phyloP scores from a whole-genome alignment of 2,329 filamentous ascomycete species.

The Chalaropsis thielavioides region DNA sequence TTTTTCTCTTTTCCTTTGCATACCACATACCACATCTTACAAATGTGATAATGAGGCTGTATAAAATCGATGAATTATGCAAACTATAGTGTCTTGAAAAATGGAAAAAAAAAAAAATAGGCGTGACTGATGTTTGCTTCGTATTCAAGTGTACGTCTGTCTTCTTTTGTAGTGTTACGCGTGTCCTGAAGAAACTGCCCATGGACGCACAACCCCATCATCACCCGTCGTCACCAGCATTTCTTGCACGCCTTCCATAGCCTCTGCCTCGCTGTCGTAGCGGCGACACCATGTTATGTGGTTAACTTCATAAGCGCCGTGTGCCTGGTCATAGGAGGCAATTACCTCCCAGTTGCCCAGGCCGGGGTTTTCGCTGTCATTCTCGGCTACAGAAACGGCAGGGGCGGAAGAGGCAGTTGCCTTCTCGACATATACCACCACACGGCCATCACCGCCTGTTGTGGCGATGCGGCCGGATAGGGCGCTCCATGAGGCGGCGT shows the following conservation, averaged over 20 bases:
- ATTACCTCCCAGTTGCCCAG: conserved; percentile 56
- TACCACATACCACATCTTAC: background rate
- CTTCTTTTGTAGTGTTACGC: background rate
- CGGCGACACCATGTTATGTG: conserved; percentile 77
- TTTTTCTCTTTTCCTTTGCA: conserved; percentile 11
- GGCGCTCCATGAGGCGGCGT: conserved; percentile 72
- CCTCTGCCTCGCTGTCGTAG: conserved; percentile 48
- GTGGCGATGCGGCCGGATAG: conserved; percentile 68
- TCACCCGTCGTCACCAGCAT: conserved; percentile 85
- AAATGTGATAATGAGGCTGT: conserved; percentile 1
- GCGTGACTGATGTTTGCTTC: no score
- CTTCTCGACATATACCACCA: conserved; percentile 63
- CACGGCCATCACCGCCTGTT: conserved; percentile 70
- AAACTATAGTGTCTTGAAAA: background rate
- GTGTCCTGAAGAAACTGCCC: conserved; percentile 39
- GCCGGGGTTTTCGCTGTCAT: conserved; percentile 1
- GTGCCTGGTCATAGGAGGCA: conserved; percentile 54
- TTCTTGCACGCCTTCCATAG: conserved; percentile 48
- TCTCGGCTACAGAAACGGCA: background rate
- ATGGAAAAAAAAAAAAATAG: no score
- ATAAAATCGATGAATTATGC: conserved; percentile 1
- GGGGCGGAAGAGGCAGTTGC: conserved; percentile 20
- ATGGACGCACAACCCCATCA: conserved; percentile 75
- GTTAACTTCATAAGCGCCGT: conserved; percentile 90
- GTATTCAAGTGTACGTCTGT: background rate